Percentiles rank a stretch among this genome's conserved stretches.
Evolutionary conservation across 2,329 filamentous ascomycete species (phyloP).

Genomic region (Stenocarpella maydis): DNA sequence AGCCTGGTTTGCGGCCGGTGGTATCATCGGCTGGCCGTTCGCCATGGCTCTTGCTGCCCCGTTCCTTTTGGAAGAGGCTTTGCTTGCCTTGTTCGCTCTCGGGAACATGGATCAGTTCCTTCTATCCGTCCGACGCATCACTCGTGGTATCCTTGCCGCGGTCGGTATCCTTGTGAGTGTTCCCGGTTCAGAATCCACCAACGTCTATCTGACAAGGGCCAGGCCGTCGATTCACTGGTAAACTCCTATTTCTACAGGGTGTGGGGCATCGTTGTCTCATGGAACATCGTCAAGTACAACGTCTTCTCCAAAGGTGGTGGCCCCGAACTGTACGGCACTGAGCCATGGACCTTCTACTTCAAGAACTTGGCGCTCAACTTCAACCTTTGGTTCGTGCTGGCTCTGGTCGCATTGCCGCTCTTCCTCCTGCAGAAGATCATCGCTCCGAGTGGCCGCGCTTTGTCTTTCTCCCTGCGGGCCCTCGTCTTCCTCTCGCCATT

Average conservation of each 20-base stretch:
- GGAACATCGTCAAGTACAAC: constrained; percentile 97
- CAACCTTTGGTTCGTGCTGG: constrained; percentile 90
- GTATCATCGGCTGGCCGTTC: constrained; percentile 94
- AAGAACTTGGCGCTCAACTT: constrained; percentile 93
- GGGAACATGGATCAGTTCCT: constrained; percentile 66
- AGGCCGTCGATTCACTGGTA: constrained; percentile 74
- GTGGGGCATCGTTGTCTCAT: constrained; percentile 73
- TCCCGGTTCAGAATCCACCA: not conserved
- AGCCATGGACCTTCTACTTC: constrained; percentile 97
- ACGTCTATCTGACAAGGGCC: constrained; percentile 39
- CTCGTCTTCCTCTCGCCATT: constrained; percentile 84
- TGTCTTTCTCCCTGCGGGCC: constrained; percentile 76
- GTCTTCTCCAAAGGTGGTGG: constrained; percentile 84
- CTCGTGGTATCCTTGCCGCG: constrained; percentile 73
- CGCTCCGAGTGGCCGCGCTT: constrained; percentile 66
- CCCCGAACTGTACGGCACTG: constrained; percentile 92
- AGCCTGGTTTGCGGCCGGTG: constrained; percentile 88
- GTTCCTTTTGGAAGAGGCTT: constrained; percentile 80
- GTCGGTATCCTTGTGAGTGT: constrained; percentile 72
- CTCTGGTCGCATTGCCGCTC: constrained; percentile 76
- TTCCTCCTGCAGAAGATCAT: constrained; percentile 77
- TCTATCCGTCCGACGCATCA: constrained; percentile 66
- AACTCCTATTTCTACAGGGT: constrained; percentile 90
- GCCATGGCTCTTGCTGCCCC: constrained; percentile 82
- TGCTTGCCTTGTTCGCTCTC: constrained; percentile 58